These are phyloP conservation scores for Aurinia saxatilis DNA, from an alignment of 345 rosid genomes.

Conservation along the genomic window DNA sequence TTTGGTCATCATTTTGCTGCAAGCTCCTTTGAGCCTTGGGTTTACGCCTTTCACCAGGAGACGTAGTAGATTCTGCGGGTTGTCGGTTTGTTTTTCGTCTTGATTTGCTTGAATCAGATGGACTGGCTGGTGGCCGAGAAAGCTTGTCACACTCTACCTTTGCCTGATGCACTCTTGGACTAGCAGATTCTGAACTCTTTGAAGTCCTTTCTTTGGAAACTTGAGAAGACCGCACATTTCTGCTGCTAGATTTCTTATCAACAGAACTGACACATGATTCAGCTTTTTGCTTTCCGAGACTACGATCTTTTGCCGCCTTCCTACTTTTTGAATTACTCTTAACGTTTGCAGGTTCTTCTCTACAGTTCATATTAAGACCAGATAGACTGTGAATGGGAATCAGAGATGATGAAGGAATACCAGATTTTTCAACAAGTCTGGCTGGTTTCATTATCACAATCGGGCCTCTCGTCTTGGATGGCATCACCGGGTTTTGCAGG, in stretches of 20 bases:
- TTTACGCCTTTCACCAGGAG: constrained; percentile 50
- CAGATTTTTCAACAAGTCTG: constrained; percentile 56
- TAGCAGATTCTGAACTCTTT: constrained; percentile 47
- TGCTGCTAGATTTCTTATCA: constrained; percentile 42
- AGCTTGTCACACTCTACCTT: constrained; percentile 55
- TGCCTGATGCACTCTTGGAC: constrained; percentile 67
- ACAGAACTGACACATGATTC: constrained; percentile 30
- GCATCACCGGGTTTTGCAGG: not conserved
- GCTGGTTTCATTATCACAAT: constrained; percentile 97
- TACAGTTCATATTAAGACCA: constrained; percentile 31
- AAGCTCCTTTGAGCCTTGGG: constrained; percentile 34
- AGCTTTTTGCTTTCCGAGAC: constrained; percentile 34
- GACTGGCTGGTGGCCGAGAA: constrained; percentile 70
- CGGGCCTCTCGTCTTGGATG: constrained; percentile 25
- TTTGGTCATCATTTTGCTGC: constrained; percentile 46
- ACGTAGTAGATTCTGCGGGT: constrained; percentile 32
- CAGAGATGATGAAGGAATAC: constrained; percentile 45
- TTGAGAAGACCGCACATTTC: constrained; percentile 35
- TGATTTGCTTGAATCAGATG: constrained; percentile 48
- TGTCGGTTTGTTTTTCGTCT: constrained; percentile 43
- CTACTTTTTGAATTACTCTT: constrained; percentile 28
- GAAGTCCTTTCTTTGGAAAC: constrained; percentile 40
- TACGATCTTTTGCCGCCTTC: constrained; percentile 33
- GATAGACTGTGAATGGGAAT: constrained; percentile 48
- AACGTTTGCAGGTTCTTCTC: constrained; percentile 29